A percentile compares a stretch with the other conserved stretches of the same genome.
These are phyloP conservation scores for Rhazya stricta DNA, from an alignment of 257 asterid genomes.

Conservation along the genomic window DNA sequence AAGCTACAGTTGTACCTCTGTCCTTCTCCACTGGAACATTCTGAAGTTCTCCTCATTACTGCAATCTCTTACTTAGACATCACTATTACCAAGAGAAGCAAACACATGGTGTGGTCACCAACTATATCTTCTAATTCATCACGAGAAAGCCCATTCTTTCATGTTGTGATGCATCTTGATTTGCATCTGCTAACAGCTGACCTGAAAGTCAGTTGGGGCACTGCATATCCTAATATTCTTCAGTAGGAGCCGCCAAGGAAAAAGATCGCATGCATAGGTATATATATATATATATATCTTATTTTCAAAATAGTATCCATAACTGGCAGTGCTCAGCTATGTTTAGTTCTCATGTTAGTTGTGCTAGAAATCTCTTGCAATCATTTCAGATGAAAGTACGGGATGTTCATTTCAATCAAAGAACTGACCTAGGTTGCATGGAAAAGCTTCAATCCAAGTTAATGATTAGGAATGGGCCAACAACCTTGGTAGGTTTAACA, in stretches of 20 bases:
- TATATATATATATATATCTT: not conserved
- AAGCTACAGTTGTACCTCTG: slow-evolving; percentile 35
- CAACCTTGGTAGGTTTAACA: not conserved
- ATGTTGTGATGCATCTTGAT: slow-evolving; percentile 34
- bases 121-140: slow-evolving; percentile 29
- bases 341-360: not conserved
- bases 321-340: not conserved
- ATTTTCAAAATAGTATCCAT: not conserved
- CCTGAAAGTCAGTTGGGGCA: slow-evolving; percentile 25
- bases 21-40: slow-evolving; percentile 36
- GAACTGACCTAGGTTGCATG: not conserved
- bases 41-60: slow-evolving; percentile 22
- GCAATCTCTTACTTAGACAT: slow-evolving; percentile 27
- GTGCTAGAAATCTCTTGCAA: not conserved
- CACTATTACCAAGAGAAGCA: slow-evolving; percentile 31
- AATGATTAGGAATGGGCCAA: slow-evolving; percentile 4
- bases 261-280: not conserved
- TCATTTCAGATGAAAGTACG: slow-evolving; percentile 8
- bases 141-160: slow-evolving; percentile 53
- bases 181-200: slow-evolving; percentile 23
- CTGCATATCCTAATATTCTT: slow-evolving; percentile 3
- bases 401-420: slow-evolving; percentile 2
- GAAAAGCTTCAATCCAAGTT: slow-evolving; percentile 9
- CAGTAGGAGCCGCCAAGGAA: not conserved
- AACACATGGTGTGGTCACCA: slow-evolving; percentile 52